phyloP scores from a whole-genome alignment of 2,329 filamentous ascomycete genomes.

The Colletotrichum tofieldiae region DNA sequence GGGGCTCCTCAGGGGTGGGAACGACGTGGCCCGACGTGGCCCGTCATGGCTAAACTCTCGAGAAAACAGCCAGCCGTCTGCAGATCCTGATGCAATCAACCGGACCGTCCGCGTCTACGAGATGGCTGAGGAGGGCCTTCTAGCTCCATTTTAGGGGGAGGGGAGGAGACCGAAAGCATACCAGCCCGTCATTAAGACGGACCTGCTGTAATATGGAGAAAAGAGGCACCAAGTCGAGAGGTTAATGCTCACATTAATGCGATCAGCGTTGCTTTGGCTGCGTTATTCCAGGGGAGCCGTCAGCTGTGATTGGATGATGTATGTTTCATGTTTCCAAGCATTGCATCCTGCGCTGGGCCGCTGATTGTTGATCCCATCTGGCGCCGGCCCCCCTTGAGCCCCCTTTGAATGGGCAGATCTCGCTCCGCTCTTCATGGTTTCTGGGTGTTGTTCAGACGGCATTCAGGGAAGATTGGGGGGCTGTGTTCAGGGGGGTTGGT shows the following conservation, averaged over 20 bases:
- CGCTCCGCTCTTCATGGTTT: slow-evolving; percentile 11
- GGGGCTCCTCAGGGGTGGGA: slow-evolving; percentile 23
- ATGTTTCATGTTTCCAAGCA: slow-evolving; percentile 42
- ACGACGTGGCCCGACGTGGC: slow-evolving; percentile 7
- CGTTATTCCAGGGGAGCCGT: slow-evolving; percentile 21
- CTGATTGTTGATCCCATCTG: slow-evolving; percentile 23
- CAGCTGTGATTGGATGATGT: slow-evolving; percentile 34
- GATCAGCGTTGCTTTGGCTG: slow-evolving; percentile 24
- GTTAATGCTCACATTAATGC: slow-evolving; percentile 31
- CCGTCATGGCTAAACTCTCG: slow-evolving; percentile 20
- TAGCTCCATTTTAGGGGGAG: slow-evolving; percentile 19
- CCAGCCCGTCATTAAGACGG: slow-evolving; percentile 37
- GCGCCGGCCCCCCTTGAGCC: slow-evolving; percentile 7
- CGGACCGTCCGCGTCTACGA: slow-evolving; percentile 19
- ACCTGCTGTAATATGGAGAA: slow-evolving; percentile 1
- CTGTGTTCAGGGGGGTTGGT: slow-evolving; percentile 9
- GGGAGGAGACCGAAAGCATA: not conserved
- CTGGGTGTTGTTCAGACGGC: slow-evolving; percentile 1
- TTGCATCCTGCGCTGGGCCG: slow-evolving; percentile 16
- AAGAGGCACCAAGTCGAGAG: not conserved
- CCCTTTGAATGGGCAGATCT: not conserved
- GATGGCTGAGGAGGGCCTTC: slow-evolving; percentile 19
- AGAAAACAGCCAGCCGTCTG: slow-evolving; percentile 32
- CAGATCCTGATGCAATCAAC: slow-evolving; percentile 43
- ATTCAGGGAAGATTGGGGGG: not conserved